Percentiles rank a stretch among this genome's conserved stretches.
These are phyloP conservation scores for Mortierella sp. DNA, from an alignment of 371 early-diverging fungal species.

Conservation along the genomic window DNA sequence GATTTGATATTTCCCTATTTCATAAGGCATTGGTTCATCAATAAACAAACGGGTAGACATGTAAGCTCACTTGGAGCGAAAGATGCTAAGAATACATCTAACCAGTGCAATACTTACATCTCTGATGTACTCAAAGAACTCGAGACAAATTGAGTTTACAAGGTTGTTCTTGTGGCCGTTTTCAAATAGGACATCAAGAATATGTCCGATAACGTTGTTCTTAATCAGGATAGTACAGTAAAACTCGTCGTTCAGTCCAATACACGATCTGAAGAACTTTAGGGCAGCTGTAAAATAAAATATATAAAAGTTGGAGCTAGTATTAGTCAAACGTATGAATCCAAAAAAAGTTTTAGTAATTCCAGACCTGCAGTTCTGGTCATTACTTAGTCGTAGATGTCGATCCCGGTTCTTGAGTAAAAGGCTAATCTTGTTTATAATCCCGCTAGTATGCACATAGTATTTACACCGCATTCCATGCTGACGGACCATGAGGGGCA, in stretches of 20 bases:
- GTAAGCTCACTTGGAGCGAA: background rate
- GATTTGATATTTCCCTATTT: constrained; percentile 73
- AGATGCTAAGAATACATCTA: background rate
- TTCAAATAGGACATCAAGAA: constrained; percentile 70
- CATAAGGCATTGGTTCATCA: background rate
- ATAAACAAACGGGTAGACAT: background rate
- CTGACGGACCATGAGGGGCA: constrained; percentile 74
- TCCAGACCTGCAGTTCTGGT: background rate
- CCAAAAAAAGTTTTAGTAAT: background rate
- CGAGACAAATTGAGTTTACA: constrained; percentile 89
- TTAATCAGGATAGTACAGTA: constrained; percentile 76
- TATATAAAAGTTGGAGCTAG: background rate
- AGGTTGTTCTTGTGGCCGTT: constrained; percentile 81
- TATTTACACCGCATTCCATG: constrained; percentile 84
- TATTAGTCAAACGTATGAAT: background rate
- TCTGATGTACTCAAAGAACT: constrained; percentile 84
- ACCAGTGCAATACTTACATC: constrained; percentile 60
- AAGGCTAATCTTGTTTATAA: constrained; percentile 68
- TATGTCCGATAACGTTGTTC: constrained; percentile 73
- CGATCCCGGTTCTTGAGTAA: constrained; percentile 76
- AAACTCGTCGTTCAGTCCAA: constrained; percentile 82
- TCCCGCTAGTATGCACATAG: constrained; percentile 70
- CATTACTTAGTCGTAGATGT: constrained; percentile 76
- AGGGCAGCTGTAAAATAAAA: constrained; percentile 70
- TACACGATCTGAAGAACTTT: constrained; percentile 79